Percentiles rank a stretch among this genome's conserved stretches.
Evolutionary conservation across 257 asterid species (phyloP).

Genomic region (Nyctanthes arbortristis): DNA sequence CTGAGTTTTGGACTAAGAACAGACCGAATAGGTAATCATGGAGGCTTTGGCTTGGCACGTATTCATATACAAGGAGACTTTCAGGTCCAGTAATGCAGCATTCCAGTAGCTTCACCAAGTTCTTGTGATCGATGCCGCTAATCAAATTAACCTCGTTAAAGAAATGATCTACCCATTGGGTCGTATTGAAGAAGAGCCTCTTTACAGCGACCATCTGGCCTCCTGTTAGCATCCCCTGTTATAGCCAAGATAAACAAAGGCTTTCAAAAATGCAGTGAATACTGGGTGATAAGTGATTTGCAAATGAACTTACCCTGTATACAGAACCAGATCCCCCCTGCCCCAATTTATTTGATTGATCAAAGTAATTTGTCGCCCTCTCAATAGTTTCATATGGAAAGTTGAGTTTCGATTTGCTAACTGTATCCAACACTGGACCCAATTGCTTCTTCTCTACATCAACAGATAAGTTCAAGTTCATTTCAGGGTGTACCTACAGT

Average conservation of each 20-base stretch:
- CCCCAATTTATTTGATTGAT: conserved; percentile 57
- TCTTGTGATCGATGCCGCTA: conserved; percentile 58
- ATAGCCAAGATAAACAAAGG: too few relatives aligned
- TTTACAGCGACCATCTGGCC: conserved; percentile 68
- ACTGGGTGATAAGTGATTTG: not conserved
- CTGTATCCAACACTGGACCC: conserved; percentile 43
- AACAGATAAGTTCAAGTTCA: conserved; percentile 10
- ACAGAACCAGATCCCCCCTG: conserved; percentile 87
- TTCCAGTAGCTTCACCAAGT: conserved; percentile 71
- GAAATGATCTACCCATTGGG: conserved; percentile 85
- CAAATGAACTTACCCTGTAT: conserved; percentile 50
- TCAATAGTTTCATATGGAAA: conserved; percentile 65
- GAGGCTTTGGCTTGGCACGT: conserved; percentile 70
- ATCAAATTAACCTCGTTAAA: conserved; percentile 80
- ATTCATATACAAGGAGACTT: conserved; percentile 77
- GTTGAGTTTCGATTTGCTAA: conserved; percentile 57
- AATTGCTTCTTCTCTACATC: conserved; percentile 56
- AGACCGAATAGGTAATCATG: conserved; percentile 59
- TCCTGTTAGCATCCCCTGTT: conserved; percentile 60
- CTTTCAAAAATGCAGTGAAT: not conserved
- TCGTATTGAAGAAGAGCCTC: conserved; percentile 69
- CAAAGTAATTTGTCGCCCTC: conserved; percentile 60
- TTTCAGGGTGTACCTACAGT: not conserved
- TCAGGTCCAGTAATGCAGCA: conserved; percentile 90
- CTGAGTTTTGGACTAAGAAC: conserved; percentile 6